These are phyloP conservation scores for Neofusicoccum ribis DNA, from an alignment of 2,329 filamentous ascomycete species.

Conservation along the genomic window DNA sequence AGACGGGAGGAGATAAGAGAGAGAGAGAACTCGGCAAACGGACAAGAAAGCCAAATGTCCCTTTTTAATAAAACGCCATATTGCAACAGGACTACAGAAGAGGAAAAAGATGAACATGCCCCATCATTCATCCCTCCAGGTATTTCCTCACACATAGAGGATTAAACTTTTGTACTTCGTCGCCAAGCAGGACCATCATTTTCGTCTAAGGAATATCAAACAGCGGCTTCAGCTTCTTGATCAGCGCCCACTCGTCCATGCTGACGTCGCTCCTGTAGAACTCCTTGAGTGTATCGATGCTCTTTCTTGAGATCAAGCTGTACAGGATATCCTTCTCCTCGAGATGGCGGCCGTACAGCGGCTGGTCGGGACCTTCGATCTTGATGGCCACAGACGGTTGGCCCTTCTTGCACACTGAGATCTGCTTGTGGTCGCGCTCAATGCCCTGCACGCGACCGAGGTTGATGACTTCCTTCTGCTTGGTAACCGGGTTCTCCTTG, in stretches of 20 bases:
- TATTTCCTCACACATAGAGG: not conserved
- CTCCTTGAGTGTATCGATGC: slow-evolving; percentile 94
- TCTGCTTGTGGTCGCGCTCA: slow-evolving; percentile 95
- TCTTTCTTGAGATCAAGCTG: slow-evolving; percentile 80
- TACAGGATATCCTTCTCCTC: slow-evolving; percentile 90
- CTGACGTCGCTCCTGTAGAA: slow-evolving; percentile 86
- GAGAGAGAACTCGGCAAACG: not conserved
- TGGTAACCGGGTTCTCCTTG: slow-evolving; percentile 76
- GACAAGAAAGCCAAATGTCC: not conserved
- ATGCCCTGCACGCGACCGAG: slow-evolving; percentile 96
- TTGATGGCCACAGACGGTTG: slow-evolving; percentile 98
- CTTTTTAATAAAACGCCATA: slow-evolving; percentile 8
- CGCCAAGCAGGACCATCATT: not conserved
- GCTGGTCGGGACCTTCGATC: slow-evolving; percentile 92
- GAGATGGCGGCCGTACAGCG: slow-evolving; percentile 89
- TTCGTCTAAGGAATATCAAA: slow-evolving; percentile 73
- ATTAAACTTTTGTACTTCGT: not conserved
- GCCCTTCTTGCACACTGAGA: slow-evolving; percentile 89
- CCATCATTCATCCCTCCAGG: not conserved
- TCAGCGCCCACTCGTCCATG: slow-evolving; percentile 91
- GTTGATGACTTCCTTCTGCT: slow-evolving; percentile 77
- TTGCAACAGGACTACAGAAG: not conserved
- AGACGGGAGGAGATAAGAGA: too few relatives aligned
- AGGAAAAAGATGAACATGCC: not conserved
- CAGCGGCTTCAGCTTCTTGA: slow-evolving; percentile 91